Evolutionary conservation across 2,329 filamentous ascomycete genomes (phyloP), one percentile per base, ranked within the genome.

Genomic region (Cladorrhinum sp.): DNA sequence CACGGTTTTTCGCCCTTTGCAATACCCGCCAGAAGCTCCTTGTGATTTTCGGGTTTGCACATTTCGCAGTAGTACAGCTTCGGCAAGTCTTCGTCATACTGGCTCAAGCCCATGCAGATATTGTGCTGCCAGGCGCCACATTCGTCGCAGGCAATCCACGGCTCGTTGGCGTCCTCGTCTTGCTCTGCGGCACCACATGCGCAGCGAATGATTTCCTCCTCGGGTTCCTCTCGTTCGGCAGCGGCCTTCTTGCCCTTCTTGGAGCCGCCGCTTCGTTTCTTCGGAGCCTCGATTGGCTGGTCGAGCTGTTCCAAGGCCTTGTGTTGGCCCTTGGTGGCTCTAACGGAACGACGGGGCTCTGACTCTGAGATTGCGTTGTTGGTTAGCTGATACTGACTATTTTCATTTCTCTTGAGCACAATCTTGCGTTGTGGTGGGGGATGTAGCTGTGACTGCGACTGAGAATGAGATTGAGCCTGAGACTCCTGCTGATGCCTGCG

Each of bases 51-150:
- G 0, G 95, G 95, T 57, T 84, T 84, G 78, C 95, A 98, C 75
- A 88, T 80, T 75, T 99, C 95, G 76, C 95, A 99, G 76, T 89
- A 96, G 78, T 99, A 99, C 74, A 90, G 83, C 63, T 90, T 90
- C 28, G 90, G 89, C 59, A 91, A 82, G 70, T 93, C 86, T 62
- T 93, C 90, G 30, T 88, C 85, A 68, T 90, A 92, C 52, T 88
- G 86, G 70, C 83, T 86, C 72, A 97, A 85, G 57, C 91, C 92
- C 80, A 99, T 91, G 73, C 95, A 99, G 65, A 96, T 88, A 71
- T 97, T 97, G 76, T 99, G 95, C 76, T 99, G 95, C 95, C 95
- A 99, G 48, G 89, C 94, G 54, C 86, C 86, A 75, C 95, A 99
- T 52, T 85, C 86, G 75, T 99, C 95, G 79, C 95, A 99, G 63